Evolutionary conservation across 2,329 filamentous ascomycete species (phyloP).

Genomic region (Diaporthe sp.): DNA sequence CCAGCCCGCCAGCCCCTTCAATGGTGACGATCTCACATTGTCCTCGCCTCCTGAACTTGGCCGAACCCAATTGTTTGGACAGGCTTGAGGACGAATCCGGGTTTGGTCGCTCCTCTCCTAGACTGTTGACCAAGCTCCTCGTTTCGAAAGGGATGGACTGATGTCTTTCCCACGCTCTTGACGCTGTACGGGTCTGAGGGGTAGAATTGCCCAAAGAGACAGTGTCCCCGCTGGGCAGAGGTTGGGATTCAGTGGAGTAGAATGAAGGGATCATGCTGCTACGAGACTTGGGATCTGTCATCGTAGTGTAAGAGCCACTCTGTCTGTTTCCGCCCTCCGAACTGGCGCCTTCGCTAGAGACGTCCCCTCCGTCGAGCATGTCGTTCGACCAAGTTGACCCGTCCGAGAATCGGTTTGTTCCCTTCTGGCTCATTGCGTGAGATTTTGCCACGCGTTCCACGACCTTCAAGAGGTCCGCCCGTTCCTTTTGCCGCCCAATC

Average conservation of each 20-base stretch:
- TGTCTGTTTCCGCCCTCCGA: constrained; percentile 61
- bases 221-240: constrained; percentile 55
- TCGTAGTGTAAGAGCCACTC: constrained; percentile 61
- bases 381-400: constrained; percentile 65
- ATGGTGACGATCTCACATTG: constrained; percentile 73
- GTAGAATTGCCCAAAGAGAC: constrained; percentile 58
- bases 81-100: constrained; percentile 61
- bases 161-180: constrained; percentile 63
- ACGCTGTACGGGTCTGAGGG: constrained; percentile 47
- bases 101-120: constrained; percentile 51
- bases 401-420: constrained; percentile 61
- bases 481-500: constrained; percentile 82
- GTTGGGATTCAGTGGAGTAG: constrained; percentile 50
- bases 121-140: constrained; percentile 57
- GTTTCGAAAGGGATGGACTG: constrained; percentile 62
- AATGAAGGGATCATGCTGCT: constrained; percentile 53
- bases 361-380: constrained; percentile 57
- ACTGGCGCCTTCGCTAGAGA: constrained; percentile 70
- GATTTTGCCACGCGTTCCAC: constrained; percentile 81
- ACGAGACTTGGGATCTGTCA: constrained; percentile 54
- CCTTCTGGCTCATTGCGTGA: constrained; percentile 61
- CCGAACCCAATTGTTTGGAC: constrained; percentile 63
- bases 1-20: constrained; percentile 71
- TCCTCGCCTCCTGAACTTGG: constrained; percentile 69
- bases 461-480: constrained; percentile 74